Evolutionary conservation across 2,329 filamentous ascomycete species (phyloP), one percentile per base, ranked within the genome.

Genomic region (Sclerotinia nivalis): DNA sequence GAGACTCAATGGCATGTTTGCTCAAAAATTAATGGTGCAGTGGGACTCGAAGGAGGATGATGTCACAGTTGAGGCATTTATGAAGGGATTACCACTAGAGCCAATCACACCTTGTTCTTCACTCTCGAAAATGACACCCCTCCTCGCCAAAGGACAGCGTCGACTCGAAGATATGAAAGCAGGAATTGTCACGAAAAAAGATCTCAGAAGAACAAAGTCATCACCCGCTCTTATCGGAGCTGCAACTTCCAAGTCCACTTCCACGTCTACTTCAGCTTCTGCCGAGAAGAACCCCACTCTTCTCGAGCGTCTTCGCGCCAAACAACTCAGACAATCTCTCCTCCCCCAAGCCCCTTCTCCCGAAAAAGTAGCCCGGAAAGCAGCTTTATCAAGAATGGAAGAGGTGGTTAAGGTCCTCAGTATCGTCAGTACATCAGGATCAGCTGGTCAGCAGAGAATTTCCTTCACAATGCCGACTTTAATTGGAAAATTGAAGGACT

Each of bases 231-330:
- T 64, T 20, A 52, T 64, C 18, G 13, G 40, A 64, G 47, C 47
- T 49, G 31, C 61, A 9, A 52, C 47, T 52, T 40, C 18, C 65
- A 34, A 12, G 31, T 49, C 62, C 5, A 40, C 6, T 50, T 9
- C 78, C 72, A 65, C 76, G 31, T 59, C 28, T 37, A 1, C 31
- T 58, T 50, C 54, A n/a, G 28, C 7, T 40, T n/a, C 78, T 72
- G 66, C 76, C 73, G 75, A 79, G 71, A 80, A 59, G 84, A 89
- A 81, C 65, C 88, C 91, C 82, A 88, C 87, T 67, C 86, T 96
- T 34, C 84, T 96, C 70, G 91, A 94, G 78, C 89, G 91, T 62
- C 87, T 96, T 73, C 89, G 91, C 72, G 84, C 86, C 68, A 95
- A 95, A 82, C 87, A 91, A 74, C 79, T 85, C 74, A 83, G 86